Base-by-base conservation (phyloP, 1,284 basidiomycete species). In the Lentinus polychrous region DNA sequence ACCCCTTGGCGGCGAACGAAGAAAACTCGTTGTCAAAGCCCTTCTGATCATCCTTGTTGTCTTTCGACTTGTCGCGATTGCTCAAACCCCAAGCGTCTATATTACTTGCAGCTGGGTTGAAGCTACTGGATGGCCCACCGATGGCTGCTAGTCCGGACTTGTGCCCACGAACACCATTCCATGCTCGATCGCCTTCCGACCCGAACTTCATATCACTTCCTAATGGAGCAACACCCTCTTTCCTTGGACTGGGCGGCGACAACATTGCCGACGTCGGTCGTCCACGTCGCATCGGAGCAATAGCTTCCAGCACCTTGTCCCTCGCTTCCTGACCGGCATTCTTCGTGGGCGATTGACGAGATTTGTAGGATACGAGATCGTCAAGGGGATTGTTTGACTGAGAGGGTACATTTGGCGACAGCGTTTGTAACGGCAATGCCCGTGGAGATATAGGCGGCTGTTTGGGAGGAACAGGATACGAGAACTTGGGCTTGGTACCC, bases 401-500 rank as follows among this genome's bases (percentile, higher is more conserved):
- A 8, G 36, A 49, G 24, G 50, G 18, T 15, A 60, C 49, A 46
- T 66, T 66, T 5, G 60, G 55, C 1, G 63, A 64, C 1, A 61
- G 57, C 1, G 59, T 41, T 46, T 63, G 62, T 3, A 65, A 51
- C 8, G 56, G 56, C 7, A 59, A 34, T 8, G 55, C 46, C 24
- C 60, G 56, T 27, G 64, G 54, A 18, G 64, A 49, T 68, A 74
- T 46, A 73, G 70, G 57, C 4, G 74, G 74, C 49, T 74, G 74
- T n/a, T 68, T 69, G 1, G 67, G 55, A 38, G 75, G 73, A 34
- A 81, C 66, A 46, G 63, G 70, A 57, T 94, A 94, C 36, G 81
- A 72, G 59, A 86, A 86, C 36, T 77, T 76, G 4, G 91, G 90
- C 61, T 81, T 85, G 1, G 91, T 91, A 11, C 91, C 90, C 32